These are phyloP conservation scores for Rhexocercosporidium sp. DNA, from an alignment of 2,329 filamentous ascomycete genomes.

Conservation along the genomic window DNA sequence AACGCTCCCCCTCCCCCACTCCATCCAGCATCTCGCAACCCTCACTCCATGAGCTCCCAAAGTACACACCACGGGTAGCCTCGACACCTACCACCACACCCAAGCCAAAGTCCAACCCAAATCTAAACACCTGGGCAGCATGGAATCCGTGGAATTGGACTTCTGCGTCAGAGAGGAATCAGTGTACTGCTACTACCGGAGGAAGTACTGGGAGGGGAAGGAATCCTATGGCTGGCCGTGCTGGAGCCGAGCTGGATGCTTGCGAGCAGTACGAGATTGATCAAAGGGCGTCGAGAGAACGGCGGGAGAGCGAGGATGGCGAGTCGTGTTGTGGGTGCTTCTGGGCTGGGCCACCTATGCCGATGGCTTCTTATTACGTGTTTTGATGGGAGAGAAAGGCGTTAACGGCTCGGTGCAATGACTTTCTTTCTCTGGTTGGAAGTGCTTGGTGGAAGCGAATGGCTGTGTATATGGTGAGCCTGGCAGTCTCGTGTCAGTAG, in stretches of 20 bases:
- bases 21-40: constrained; percentile 4
- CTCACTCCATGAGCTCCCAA: constrained; percentile 8
- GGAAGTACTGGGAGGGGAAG: neutral
- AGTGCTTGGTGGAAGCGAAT: too few relatives aligned
- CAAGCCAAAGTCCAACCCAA: neutral
- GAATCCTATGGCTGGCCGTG: constrained; percentile 1
- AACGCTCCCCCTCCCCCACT: neutral
- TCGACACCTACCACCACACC: neutral
- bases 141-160: constrained; percentile 5
- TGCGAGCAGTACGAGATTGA: constrained; percentile 6
- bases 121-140: neutral
- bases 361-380: constrained; percentile 18
- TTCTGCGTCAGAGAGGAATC: neutral
- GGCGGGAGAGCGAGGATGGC: constrained; percentile 6
- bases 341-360: constrained; percentile 18
- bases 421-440: too few relatives aligned
- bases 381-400: constrained; percentile 8
- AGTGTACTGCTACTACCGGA: neutral
- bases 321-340: constrained; percentile 30
- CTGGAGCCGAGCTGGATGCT: neutral
- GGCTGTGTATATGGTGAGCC: neutral
- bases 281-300: neutral
- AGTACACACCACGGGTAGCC: neutral
- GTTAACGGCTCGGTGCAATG: neutral
- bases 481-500: neutral